Conservation (phyloP, 1,284 basidiomycete species). For the Trichosporon ovoides region DNA sequence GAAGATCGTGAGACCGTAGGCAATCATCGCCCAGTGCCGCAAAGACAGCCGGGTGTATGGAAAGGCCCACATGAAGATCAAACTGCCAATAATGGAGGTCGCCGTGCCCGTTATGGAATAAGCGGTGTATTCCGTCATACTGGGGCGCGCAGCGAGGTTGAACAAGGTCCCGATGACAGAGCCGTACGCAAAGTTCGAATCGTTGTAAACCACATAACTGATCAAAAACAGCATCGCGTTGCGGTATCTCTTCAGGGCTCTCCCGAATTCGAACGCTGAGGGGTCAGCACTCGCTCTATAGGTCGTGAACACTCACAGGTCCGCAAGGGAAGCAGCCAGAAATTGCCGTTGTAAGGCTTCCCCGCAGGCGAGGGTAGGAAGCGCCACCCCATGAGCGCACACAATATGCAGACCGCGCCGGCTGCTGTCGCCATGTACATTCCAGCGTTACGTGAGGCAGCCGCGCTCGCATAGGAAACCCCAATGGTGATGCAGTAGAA, state of each 20-base stretch:
- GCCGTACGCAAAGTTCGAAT: constrained; percentile 10
- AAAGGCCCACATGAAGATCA: constrained; percentile 6
- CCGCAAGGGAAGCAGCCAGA: constrained; percentile 1
- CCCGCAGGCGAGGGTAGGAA: constrained; percentile 8
- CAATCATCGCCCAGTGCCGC: constrained; percentile 9
- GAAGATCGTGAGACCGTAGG: constrained; percentile 4
- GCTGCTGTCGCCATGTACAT: constrained; percentile 13
- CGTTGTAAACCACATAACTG: constrained; percentile 11
- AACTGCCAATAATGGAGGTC: constrained; percentile 1
- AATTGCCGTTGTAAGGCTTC: background rate
- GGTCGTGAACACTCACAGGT: background rate
- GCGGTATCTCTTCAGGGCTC: constrained; percentile 7
- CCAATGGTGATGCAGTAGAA: constrained; percentile 13
- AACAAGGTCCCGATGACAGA: constrained; percentile 6
- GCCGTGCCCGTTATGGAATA: constrained; percentile 7
- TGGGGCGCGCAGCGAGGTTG: constrained; percentile 6
- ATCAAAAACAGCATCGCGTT: constrained; percentile 12
- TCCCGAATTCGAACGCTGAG: constrained; percentile 5
- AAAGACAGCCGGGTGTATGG: constrained; percentile 3
- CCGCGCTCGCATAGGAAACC: constrained; percentile 1
- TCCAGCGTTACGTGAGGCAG: constrained; percentile 1
- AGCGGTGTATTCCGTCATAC: constrained; percentile 7
- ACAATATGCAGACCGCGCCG: constrained; percentile 7
- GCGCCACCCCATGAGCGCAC: background rate
- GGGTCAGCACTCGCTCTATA: background rate